Base-by-base conservation (phyloP, 1,284 basidiomycete genomes). In the Boletus sp. region DNA sequence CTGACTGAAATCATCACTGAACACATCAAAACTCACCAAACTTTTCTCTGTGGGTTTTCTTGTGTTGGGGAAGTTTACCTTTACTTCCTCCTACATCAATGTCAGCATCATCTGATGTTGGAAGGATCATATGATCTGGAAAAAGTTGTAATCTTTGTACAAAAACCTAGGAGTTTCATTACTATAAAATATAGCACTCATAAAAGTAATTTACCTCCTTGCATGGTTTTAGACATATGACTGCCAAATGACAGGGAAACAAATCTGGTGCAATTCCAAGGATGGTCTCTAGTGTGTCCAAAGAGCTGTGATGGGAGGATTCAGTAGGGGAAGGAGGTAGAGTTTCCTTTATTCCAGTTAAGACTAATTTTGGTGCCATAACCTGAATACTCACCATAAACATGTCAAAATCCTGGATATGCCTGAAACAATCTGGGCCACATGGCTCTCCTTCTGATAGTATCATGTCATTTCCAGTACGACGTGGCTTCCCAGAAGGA, bases 341-440 rank as follows among this genome's bases (percentile, higher is more conserved):
- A 1, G 56, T 64, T 47, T 72, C 71, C 71, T 74, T 46, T 3
- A 28, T 58, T 2, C 19, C 6, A 17, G 14, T n/a, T 56, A 1
- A 54, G 0, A n/a, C 25, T 4, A 35, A 0, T 10, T 5, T 16
- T 25, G 2, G 21, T 25, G 0, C 14, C 13, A 8, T 16, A n/a
- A 1, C 40, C n/a, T 43, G 25, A 31, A 4, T 8, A 55, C 65
- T 35, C 14, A 64, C 72, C 44, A 64, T 47, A 44, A 75, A 74
- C 27, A 4, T 50, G 3, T 65, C 68, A 48, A 64, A 63, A 52
- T 61, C 71, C 52, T 65, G 63, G 38, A 75, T 66, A 14, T 68
- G 60, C 10, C 81, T 64, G 63, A 82, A 82, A 58, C 81, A 84
- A 27, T 75, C 68, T 7, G 55, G 35, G 2, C 78, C 74, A 63